Conservation (phyloP, 441 rosid genomes). For the Cnidoscolus chayamansa region DNA sequence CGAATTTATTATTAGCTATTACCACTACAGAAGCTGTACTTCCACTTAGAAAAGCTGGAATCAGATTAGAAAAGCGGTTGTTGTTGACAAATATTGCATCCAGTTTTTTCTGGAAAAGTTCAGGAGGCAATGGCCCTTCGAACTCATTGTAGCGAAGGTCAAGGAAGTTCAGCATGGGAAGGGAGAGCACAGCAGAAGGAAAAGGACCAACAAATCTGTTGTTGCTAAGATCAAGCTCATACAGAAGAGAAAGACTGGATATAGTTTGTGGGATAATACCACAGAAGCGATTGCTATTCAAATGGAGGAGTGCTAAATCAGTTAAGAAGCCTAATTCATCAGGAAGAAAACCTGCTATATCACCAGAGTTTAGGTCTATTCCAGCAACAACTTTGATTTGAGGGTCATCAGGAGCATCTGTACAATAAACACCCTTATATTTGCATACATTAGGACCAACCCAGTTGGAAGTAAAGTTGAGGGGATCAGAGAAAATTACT, state of each 20-base stretch:
- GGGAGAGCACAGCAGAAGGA: constrained; percentile 62
- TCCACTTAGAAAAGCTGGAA: constrained; percentile 42
- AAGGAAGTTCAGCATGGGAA: constrained; percentile 56
- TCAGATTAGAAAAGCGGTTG: constrained; percentile 55
- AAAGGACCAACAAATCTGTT: constrained; percentile 78
- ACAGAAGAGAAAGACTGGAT: constrained; percentile 56
- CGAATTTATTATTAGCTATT: constrained; percentile 73
- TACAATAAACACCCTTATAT: constrained; percentile 65
- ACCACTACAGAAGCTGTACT: constrained; percentile 66
- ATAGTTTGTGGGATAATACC: constrained; percentile 59
- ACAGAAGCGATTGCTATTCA: constrained; percentile 82
- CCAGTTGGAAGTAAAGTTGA: constrained; percentile 73
- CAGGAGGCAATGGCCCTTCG: constrained; percentile 72
- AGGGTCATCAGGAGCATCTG: constrained; percentile 41
- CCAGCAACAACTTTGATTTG: constrained; percentile 59
- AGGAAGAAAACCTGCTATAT: constrained; percentile 82
- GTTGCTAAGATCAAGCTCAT: constrained; percentile 85
- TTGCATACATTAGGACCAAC: constrained; percentile 65
- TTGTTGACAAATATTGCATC: constrained; percentile 82
- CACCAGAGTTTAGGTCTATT: constrained; percentile 65
- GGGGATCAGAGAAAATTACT: constrained; percentile 84
- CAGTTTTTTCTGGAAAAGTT: constrained; percentile 60
- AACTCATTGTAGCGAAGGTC: constrained; percentile 87
- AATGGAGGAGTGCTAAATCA: constrained; percentile 67
- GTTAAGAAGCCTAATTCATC: constrained; percentile 65